phyloP scores from a whole-genome alignment of 306 rosid genomes.

The Sindora glabra region DNA sequence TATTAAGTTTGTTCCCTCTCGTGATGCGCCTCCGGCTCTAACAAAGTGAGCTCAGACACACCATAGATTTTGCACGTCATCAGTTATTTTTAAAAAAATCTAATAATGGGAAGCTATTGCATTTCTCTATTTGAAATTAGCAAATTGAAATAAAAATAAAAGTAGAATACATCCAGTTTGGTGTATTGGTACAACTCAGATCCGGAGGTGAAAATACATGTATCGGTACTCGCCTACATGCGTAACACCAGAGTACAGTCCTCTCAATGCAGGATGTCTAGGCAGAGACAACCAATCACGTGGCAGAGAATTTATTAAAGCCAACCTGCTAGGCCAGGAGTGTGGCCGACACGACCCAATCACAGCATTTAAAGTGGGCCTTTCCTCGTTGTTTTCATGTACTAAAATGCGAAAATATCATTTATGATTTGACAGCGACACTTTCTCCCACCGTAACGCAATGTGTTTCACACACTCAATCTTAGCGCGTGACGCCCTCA shows the following conservation, averaged over 20 bases:
- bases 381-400: constrained; percentile 16
- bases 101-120: too few species aligned
- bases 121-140: too few species aligned
- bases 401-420: constrained; percentile 21
- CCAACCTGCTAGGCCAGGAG: not conserved
- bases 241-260: not conserved
- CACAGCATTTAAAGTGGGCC: not conserved
- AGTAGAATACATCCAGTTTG: too few species aligned
- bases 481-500: constrained; percentile 22
- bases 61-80: too few species aligned
- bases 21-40: too few species aligned
- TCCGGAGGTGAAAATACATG: not conserved
- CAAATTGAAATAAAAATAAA: too few species aligned
- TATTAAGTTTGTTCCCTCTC: too few species aligned
- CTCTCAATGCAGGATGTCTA: not conserved
- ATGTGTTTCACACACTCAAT: constrained; percentile 6
- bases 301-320: constrained; percentile 8
- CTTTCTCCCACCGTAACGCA: constrained; percentile 11
- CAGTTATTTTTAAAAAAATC: too few species aligned
- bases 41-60: too few species aligned
- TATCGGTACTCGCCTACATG: not conserved
- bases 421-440: constrained; percentile 25
- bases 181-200: not conserved
- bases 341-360: constrained; percentile 33
- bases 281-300: constrained; percentile 20